These are phyloP conservation scores for Monosporozyma aerobia DNA, from an alignment of 805 yeast species.

Conservation along the genomic window DNA sequence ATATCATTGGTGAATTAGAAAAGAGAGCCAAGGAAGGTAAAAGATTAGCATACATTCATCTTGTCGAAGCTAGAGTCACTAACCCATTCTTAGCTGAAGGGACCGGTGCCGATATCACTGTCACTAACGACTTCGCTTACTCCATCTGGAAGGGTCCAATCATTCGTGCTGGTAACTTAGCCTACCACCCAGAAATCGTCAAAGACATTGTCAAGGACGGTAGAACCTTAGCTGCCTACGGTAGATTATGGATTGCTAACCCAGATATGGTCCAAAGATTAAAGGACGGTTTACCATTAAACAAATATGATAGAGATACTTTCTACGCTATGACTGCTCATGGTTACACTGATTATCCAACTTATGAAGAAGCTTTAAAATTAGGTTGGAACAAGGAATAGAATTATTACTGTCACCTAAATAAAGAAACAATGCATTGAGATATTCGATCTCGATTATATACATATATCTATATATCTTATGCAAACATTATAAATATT, in stretches of 20 bases:
- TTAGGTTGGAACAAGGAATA: slow-evolving; percentile 6
- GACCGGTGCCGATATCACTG: slow-evolving; percentile 23
- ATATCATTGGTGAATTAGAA: slow-evolving; percentile 36
- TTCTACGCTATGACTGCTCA: slow-evolving; percentile 35
- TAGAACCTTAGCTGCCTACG: slow-evolving; percentile 37
- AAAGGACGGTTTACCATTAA: slow-evolving; percentile 33
- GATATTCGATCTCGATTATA: neutral
- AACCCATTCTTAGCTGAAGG: slow-evolving; percentile 20
- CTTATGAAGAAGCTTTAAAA: slow-evolving; percentile 22
- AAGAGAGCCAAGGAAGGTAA: slow-evolving; percentile 32
- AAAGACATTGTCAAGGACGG: slow-evolving; percentile 29
- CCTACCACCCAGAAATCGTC: slow-evolving; percentile 19
- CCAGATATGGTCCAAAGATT: slow-evolving; percentile 46
- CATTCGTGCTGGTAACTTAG: slow-evolving; percentile 34
- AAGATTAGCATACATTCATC: slow-evolving; percentile 34
- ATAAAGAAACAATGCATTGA: neutral
- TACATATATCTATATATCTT: neutral
- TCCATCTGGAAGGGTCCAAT: slow-evolving; percentile 39
- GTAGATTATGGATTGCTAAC: slow-evolving; percentile 44
- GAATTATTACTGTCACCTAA: neutral
- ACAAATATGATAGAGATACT: slow-evolving; percentile 38
- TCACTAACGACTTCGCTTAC: slow-evolving; percentile 31
- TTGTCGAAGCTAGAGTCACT: slow-evolving; percentile 30
- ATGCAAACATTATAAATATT: neutral
- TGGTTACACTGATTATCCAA: slow-evolving; percentile 40